Evolutionary conservation across 139 green algal species (phyloP).

Genomic region (Closterium sp.): DNA sequence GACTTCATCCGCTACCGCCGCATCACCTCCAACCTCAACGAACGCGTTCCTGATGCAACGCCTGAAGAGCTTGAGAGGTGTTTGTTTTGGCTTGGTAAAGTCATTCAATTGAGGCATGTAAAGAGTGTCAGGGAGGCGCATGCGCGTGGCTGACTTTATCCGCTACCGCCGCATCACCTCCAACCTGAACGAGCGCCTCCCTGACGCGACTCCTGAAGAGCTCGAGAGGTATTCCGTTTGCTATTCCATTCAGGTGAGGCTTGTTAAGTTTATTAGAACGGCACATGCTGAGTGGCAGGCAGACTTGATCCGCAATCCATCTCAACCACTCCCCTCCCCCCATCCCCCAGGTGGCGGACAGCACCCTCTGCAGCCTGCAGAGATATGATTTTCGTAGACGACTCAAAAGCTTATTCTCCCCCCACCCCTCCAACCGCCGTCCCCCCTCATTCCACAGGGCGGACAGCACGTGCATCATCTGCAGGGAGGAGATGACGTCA

Average conservation of each 20-base stretch:
- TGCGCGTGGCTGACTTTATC: conserved; percentile 83
- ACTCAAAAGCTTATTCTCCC: too few species aligned
- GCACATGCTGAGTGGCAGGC: too few species aligned
- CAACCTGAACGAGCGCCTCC: conserved; percentile 88
- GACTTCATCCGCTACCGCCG: conserved; percentile 93
- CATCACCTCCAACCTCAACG: conserved; percentile 89
- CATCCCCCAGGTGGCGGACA: too few species aligned
- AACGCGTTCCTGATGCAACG: conserved; percentile 81
- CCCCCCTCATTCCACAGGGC: conserved; percentile 21
- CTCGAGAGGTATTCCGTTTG: conserved; percentile 59
- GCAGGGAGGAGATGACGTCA: conserved; percentile 84
- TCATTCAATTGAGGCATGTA: too few species aligned
- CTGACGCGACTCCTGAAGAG: conserved; percentile 83
- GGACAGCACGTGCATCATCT: conserved; percentile 96
- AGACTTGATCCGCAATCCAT: too few species aligned
- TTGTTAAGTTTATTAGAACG: too few species aligned
- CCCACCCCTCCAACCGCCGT: not conserved
- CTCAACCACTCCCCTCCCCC: too few species aligned
- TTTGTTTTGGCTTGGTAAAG: not conserved
- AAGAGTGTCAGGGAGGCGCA: too few species aligned
- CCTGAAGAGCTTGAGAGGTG: conserved; percentile 79
- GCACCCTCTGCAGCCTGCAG: too few species aligned
- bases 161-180: conserved; percentile 85
- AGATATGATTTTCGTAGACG: too few species aligned
- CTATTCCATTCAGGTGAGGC: too few species aligned